Conservation (phyloP, 2,329 filamentous ascomycete genomes). For the Diaporthe vexans region DNA sequence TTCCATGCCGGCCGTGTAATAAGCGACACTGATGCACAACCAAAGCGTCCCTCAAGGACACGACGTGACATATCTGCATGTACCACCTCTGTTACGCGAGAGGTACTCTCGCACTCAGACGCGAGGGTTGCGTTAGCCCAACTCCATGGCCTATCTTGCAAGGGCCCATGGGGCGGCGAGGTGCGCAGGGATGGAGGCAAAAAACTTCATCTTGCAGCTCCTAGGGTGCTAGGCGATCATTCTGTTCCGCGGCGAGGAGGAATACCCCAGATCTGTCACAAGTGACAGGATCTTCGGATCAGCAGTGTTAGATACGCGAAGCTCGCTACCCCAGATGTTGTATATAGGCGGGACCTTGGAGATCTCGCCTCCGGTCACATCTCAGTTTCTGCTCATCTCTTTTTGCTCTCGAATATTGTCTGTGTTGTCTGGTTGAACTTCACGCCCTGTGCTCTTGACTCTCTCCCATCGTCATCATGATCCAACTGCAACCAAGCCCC, state of each 20-base stretch:
- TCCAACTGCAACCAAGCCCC: slow-evolving; percentile 18
- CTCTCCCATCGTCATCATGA: slow-evolving; percentile 29
- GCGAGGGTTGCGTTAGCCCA: slow-evolving; percentile 21
- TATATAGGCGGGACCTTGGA: slow-evolving; percentile 37
- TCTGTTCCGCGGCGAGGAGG: slow-evolving; percentile 22
- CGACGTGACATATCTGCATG: slow-evolving; percentile 12
- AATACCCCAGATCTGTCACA: slow-evolving; percentile 38
- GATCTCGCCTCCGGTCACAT: slow-evolving; percentile 34
- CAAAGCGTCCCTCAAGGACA: neutral
- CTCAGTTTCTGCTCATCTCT: slow-evolving; percentile 27
- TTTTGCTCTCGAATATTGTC: slow-evolving; percentile 22
- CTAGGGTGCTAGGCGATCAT: slow-evolving; percentile 26
- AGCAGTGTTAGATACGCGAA: slow-evolving; percentile 35
- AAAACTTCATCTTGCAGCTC: slow-evolving; percentile 29
- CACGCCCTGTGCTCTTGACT: slow-evolving; percentile 12
- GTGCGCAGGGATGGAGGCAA: slow-evolving; percentile 34
- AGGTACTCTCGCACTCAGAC: slow-evolving; percentile 14
- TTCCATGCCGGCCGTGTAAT: slow-evolving; percentile 5
- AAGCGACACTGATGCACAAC: slow-evolving; percentile 22
- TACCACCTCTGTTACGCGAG: slow-evolving; percentile 11
- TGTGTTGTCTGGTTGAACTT: slow-evolving; percentile 23
- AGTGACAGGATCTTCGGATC: slow-evolving; percentile 26
- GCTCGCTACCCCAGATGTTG: slow-evolving; percentile 31
- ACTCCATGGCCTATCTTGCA: slow-evolving; percentile 4
- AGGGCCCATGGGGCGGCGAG: slow-evolving; percentile 31